Percentiles rank a stretch among this genome's conserved stretches.
Evolutionary conservation across 2,329 filamentous ascomycete genomes (phyloP).

Genomic region (Botrytis pseudocinerea): DNA sequence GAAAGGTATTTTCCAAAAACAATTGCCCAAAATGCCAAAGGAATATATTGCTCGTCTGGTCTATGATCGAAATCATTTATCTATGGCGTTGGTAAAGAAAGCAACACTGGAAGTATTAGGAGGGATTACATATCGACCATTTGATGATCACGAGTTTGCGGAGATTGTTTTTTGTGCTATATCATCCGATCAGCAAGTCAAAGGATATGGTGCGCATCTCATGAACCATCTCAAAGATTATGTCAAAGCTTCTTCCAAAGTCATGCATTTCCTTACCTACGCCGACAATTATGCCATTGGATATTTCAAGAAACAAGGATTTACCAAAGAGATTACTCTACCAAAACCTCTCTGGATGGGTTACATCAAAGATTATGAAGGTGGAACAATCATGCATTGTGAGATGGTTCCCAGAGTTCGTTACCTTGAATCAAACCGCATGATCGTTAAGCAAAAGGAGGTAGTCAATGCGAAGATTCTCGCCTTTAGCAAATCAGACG

Average conservation of each 20-base stretch:
- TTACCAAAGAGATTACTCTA: constrained; percentile 96
- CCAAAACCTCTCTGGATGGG: constrained; percentile 95
- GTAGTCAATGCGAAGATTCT: constrained; percentile 93
- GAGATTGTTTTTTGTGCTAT: constrained; percentile 99
- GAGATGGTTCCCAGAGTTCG: constrained; percentile 93
- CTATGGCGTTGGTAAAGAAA: constrained; percentile 96
- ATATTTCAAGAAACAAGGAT: constrained; percentile 99
- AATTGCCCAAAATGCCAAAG: constrained; percentile 98
- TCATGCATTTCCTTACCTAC: constrained; percentile 99
- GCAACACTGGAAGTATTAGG: constrained; percentile 86
- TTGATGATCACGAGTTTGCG: constrained; percentile 87
- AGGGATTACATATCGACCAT: constrained; percentile 94
- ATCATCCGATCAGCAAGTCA: constrained; percentile 96
- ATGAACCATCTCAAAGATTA: constrained; percentile 99
- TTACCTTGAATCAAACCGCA: constrained; percentile 88
- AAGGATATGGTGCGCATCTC: constrained; percentile 94
- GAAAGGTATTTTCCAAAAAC: constrained; percentile 98
- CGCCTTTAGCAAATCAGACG: constrained; percentile 84
- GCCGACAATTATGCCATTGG: constrained; percentile 99
- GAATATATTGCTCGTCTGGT: constrained; percentile 97
- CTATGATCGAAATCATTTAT: constrained; percentile 94
- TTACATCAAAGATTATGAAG: constrained; percentile 99
- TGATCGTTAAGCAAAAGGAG: constrained; percentile 97
- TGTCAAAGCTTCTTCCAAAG: constrained; percentile 91
- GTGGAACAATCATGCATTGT: constrained; percentile 98